These are phyloP conservation scores for Apiospora marii DNA, from an alignment of 2,329 filamentous ascomycete genomes.

Conservation along the genomic window DNA sequence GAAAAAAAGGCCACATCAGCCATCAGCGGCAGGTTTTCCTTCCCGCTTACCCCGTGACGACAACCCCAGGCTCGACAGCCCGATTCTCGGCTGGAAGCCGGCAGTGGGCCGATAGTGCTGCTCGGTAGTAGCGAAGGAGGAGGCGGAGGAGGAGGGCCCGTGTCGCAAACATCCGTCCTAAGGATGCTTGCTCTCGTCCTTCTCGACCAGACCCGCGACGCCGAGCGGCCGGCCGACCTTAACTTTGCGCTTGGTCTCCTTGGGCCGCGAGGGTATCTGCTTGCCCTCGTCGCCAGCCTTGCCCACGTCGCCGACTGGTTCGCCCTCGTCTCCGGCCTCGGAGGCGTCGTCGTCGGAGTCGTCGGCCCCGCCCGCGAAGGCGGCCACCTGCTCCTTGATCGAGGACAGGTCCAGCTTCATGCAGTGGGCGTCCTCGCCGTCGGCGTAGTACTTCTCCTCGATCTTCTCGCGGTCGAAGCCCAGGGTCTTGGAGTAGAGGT, in stretches of 20 bases:
- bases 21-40: background rate
- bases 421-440: conserved; percentile 93
- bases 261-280: conserved; percentile 39
- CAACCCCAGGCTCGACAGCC: too few relatives aligned
- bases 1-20: background rate
- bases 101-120: too few relatives aligned
- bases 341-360: conserved; percentile 48
- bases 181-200: conserved; percentile 65
- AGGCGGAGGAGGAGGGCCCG: too few relatives aligned
- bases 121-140: too few relatives aligned
- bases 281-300: conserved; percentile 50
- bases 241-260: conserved; percentile 78
- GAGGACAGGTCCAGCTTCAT: conserved; percentile 86
- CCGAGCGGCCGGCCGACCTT: conserved; percentile 84
- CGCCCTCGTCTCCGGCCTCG: conserved; percentile 64
- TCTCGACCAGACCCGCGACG: conserved; percentile 80
- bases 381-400: conserved; percentile 62
- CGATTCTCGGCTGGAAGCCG: too few relatives aligned
- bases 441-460: conserved; percentile 92
- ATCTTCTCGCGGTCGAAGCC: conserved; percentile 88
- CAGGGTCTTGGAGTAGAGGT: conserved; percentile 91
- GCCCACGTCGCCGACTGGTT: conserved; percentile 73
- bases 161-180: conserved; percentile 29
- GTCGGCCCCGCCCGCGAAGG: conserved; percentile 49
- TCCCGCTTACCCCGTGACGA: too few relatives aligned